Evolutionary conservation across 768 basidiomycete species (phyloP).

Genomic region (Cystofilobasidium macerans): DNA sequence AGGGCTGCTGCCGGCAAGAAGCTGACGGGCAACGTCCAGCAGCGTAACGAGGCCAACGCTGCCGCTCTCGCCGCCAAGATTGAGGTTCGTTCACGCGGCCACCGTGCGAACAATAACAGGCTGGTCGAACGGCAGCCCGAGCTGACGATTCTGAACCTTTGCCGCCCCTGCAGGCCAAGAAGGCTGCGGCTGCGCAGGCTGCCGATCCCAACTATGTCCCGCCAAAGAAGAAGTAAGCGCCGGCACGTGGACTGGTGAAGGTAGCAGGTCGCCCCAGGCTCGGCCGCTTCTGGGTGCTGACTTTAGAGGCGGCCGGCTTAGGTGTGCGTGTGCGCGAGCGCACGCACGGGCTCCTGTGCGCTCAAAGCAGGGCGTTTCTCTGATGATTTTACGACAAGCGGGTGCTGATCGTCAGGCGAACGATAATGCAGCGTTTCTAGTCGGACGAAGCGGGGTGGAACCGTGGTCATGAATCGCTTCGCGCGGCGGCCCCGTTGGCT

Average conservation of each 20-base stretch:
- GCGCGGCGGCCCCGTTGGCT: neutral
- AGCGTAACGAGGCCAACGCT: conserved; percentile 4
- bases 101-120: too few relatives aligned
- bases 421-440: too few relatives aligned
- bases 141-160: neutral
- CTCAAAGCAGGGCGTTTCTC: neutral
- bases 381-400: neutral
- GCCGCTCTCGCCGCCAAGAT: conserved; percentile 1
- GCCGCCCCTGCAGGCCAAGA: neutral
- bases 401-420: neutral
- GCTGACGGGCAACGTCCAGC: conserved; percentile 1
- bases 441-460: too few relatives aligned
- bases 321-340: too few relatives aligned
- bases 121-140: too few relatives aligned
- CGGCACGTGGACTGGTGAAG: too few relatives aligned
- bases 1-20: conserved; percentile 3
- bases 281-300: too few relatives aligned
- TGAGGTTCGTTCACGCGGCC: neutral
- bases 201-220: neutral
- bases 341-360: neutral
- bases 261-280: too few relatives aligned
- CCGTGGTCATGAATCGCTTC: neutral
- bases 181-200: neutral
- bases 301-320: too few relatives aligned
- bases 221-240: neutral